These are phyloP conservation scores for Funneliformis geosporum DNA, from an alignment of 192 early-diverging fungal species.

Conservation along the genomic window DNA sequence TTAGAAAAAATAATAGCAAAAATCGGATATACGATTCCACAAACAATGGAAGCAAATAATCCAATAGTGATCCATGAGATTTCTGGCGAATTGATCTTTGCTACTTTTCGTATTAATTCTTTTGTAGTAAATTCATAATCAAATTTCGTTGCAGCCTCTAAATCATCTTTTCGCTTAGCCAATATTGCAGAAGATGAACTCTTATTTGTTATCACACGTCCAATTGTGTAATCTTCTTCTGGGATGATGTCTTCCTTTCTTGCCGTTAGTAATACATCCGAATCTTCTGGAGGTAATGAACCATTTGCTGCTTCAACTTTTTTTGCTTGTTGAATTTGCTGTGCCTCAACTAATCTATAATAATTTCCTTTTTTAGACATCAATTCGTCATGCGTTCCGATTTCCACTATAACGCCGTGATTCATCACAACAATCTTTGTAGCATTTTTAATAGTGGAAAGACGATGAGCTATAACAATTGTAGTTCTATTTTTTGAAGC, in stretches of 20 bases:
- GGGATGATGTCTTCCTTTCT: conserved; percentile 2
- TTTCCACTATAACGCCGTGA: conserved; percentile 63
- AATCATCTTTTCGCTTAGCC: conserved; percentile 6
- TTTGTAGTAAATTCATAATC: conserved; percentile 13
- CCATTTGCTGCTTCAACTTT: conserved; percentile 14
- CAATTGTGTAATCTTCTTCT: conserved; percentile 18
- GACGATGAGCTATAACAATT: conserved; percentile 82
- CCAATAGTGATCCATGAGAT: conserved; percentile 7
- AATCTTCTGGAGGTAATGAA: no score
- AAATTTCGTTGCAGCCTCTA: conserved; percentile 22
- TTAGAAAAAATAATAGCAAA: conserved; percentile 72
- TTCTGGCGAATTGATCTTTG: conserved; percentile 16
- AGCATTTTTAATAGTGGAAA: conserved; percentile 81
- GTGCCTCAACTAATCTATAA: conserved; percentile 56
- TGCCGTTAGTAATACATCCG: background rate
- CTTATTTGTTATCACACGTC: conserved; percentile 6
- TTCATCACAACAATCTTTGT: conserved; percentile 80
- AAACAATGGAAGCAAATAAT: conserved; percentile 5
- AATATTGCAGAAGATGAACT: conserved; percentile 21
- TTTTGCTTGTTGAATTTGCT: conserved; percentile 49
- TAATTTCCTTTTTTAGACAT: conserved; percentile 57
- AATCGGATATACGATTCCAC: conserved; percentile 56
- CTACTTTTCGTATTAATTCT: conserved; percentile 20
- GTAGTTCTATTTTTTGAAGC: conserved; percentile 75
- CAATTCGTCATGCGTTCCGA: conserved; percentile 72